Evolutionary conservation across 2,329 filamentous ascomycete species (phyloP), one percentile per base, ranked within the genome.

Genomic region (Phoma sp.): DNA sequence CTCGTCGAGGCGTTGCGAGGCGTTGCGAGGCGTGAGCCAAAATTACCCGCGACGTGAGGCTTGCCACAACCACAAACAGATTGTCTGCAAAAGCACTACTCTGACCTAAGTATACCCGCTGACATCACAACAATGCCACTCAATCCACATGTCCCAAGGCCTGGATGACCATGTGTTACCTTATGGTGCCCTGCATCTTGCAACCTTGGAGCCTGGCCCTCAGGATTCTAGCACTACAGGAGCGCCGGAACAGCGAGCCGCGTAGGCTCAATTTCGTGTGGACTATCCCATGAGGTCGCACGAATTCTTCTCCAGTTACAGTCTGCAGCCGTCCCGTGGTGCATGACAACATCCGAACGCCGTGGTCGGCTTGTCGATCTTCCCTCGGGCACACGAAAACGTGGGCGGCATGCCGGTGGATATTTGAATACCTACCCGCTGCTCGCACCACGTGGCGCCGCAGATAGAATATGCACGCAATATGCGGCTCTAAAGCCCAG

Each of bases 401-500:
- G 42, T 41, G 36, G 42, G 36, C 29, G 36, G 48, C 42, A 36
- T 41, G 11, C 49, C 42, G 36, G 24, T 38, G 14, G 23, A 32
- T 10, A 25, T 35, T 7, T 14, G 40, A 14, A 25, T 35, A 22
- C 9, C 22, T 18, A 22, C 13, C 18, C 4, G 18, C n/a, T 39
- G 25, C 30, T 41, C 13, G 42, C 49, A 36, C 49, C 29, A 52
- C 35, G 49, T 52, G 36, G 29, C 24, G 29, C 36, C 18, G 48
- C 48, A 51, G 47, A 44, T 9, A 35, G 27, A 40, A 11, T 29
- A 51, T 51, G 48, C 41, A 38, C 35, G 48, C 48, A 40, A 46
- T 41, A 52, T 46, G 49, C 49, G 49, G 49, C 49, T 52, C 49
- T 41, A 24, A 11, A 10, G 29, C 30, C 23, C 42, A 29, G 7